Base-by-base conservation (phyloP, 2,329 filamentous ascomycete genomes). In the Hymenoscyphus albidus region DNA sequence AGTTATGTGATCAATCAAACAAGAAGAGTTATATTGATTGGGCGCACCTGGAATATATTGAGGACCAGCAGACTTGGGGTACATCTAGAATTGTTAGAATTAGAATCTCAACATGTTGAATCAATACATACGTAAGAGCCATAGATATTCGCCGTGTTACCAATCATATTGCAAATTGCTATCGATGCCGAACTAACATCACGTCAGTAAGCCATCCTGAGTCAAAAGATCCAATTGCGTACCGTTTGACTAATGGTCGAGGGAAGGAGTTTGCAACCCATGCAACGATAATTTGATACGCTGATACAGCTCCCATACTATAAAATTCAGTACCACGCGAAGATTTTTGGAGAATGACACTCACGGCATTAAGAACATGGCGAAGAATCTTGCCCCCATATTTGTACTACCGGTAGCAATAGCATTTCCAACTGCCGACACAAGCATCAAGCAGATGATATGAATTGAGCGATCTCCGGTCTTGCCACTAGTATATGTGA, bases 401-500 rank as follows among this genome's bases (percentile, higher is more conserved):
- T 78, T 79, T 0, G 80, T 80, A 0, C 83, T 82, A 0, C 77
- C 79, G 6, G 82, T 83, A 7, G 80, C 83, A 27, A 88, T 84
- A 3, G 83, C 78, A 62, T 86, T 86, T 1, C 85, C 85, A 0
- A 80, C 73, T 0, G 80, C 78, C 0, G 83, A 80, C 0, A 87
- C 65, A 0, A 82, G 61, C 77, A 85, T 83, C 12, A 86, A 76
- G 22, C 72, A 75, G 12, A 83, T 77, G 58, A 88, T 86, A 65
- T 87, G 85, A 14, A 84, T 72, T 1, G 81, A 82, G n/a, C 85
- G 79, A 66, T 88, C 85, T 0, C 78, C 77, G 0, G 80, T 82
- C 57, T 78, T 80, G 0, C 83, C 81, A 0, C 83, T 84, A 0
- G 82, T 83, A 72, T 79, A 83, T 0, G 85, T 86, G 0, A 85